Percentiles rank a stretch among this genome's conserved stretches.
phyloP scores from a whole-genome alignment of 495 filamentous ascomycete species.

The Neurospora intermedia region DNA sequence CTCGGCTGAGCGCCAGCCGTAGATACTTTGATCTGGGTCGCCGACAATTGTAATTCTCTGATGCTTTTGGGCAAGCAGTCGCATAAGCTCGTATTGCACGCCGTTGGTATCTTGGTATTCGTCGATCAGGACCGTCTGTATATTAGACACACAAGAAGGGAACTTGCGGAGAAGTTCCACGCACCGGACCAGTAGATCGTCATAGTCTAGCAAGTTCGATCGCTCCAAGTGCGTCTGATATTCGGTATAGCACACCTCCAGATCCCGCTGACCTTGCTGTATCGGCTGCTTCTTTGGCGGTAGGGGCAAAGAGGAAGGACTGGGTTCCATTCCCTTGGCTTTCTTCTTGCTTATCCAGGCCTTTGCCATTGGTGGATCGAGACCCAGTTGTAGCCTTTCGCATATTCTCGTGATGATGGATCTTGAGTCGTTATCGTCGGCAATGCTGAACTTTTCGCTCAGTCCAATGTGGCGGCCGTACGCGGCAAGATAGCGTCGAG shows the following conservation, averaged over 20 bases:
- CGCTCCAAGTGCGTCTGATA: conserved; percentile 65
- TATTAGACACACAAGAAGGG: conserved; percentile 80
- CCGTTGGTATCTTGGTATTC: conserved; percentile 98
- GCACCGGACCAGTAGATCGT: conserved; percentile 82
- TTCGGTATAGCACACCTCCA: conserved; percentile 62
- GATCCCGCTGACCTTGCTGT: conserved; percentile 34
- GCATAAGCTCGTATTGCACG: conserved; percentile 93
- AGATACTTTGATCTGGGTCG: conserved; percentile 97
- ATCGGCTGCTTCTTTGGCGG: conserved; percentile 29
- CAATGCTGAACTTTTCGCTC: conserved; percentile 79
- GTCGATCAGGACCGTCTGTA: conserved; percentile 88
- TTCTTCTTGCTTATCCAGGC: conserved; percentile 80
- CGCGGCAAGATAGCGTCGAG: conserved; percentile 69
- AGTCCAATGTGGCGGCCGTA: conserved; percentile 86
- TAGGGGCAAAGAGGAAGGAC: conserved; percentile 6
- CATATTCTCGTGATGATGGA: conserved; percentile 73
- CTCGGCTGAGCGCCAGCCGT: conserved; percentile 95
- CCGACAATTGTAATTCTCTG: conserved; percentile 86
- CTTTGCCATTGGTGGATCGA: conserved; percentile 59
- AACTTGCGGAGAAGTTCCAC: conserved; percentile 65
- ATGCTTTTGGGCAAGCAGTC: conserved; percentile 62
- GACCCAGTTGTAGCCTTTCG: conserved; percentile 54
- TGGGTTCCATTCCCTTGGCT: conserved; percentile 48
- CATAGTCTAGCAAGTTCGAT: conserved; percentile 87
- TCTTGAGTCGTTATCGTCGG: conserved; percentile 71